Evolutionary conservation across 1,139 yeast species (phyloP), one percentile per base, ranked within the genome.

Genomic region (Suhomyces chickasaworum): DNA sequence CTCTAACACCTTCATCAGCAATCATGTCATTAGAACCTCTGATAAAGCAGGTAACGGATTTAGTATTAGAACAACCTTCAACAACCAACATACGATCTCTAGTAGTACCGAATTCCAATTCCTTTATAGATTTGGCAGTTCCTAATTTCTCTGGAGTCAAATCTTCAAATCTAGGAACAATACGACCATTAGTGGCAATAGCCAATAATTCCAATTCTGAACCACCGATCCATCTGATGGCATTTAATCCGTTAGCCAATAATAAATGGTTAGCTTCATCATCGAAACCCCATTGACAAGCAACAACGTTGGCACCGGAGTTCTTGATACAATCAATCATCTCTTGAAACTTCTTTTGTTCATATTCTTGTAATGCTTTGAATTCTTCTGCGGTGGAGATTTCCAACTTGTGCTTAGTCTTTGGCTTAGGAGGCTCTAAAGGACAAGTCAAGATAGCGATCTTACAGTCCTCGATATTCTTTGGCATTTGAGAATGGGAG

Each of bases 211-310:
- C 99, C 58, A 93, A 79, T 63, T 95, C 99, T 44, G 96, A 89
- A 34, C 99, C 99, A 50, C 99, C 99, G 47, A 95, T 96, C 99
- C 99, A 95, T 75, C 99, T 84, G 38, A 95, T 95, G 31, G 99
- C 98, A 44, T 96, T 96, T 54, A 93, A 78, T 37, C 88, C 81
- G 67, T 91, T 89, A 58, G 95, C 89, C 58, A 91, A 75, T 53
- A 93, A 77, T 63, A 93, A 73, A 68, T 95, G 97, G 69, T 93
- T 95, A 37, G 99, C 99, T 73, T 95, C 99, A 67, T 95, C 99
- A 65, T 95, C 99, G 63, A 95, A 95, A 12, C 99, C 99, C 99
- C 99, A 93, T 73, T 93, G 99, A 72, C 99, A 93, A 34, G 95
- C 95, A 48, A 93, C 99, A 44, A 91, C 82, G 65, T 91, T 93